phyloP scores from a whole-genome alignment of 1,284 basidiomycete genomes.

The Papiliotrema flavescens region DNA sequence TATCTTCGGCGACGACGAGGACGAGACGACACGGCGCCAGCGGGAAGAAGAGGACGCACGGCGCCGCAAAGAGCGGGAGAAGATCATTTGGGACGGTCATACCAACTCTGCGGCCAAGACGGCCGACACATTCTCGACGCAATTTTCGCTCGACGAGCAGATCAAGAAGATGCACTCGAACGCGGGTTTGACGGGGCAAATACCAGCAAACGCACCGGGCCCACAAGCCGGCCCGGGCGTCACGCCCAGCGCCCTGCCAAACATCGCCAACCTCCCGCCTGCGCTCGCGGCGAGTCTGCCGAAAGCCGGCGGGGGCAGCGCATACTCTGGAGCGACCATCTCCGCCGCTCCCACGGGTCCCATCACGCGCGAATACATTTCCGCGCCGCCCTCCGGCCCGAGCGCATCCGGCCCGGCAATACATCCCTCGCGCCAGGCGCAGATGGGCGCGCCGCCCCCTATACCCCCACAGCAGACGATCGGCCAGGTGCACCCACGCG shows the following conservation, averaged over 20 bases:
- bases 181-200: conserved; percentile 41
- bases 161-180: conserved; percentile 88
- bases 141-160: conserved; percentile 89
- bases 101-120: conserved; percentile 84
- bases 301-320: conserved; percentile 39
- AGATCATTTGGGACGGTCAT: conserved; percentile 93
- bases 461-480: conserved; percentile 14
- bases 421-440: conserved; percentile 25
- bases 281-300: conserved; percentile 32
- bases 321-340: conserved; percentile 43
- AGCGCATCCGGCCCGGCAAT: conserved; percentile 60
- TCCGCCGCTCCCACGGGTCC: conserved; percentile 46
- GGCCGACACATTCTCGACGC: conserved; percentile 81
- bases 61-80: conserved; percentile 76
- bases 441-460: conserved; percentile 34
- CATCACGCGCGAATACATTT: conserved; percentile 25
- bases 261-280: conserved; percentile 20
- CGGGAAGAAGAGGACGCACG: conserved; percentile 80
- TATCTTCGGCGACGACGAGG: conserved; percentile 79
- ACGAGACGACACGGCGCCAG: conserved; percentile 77
- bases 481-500: conserved; percentile 44
- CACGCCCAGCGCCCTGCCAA: conserved; percentile 19
- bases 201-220: conserved; percentile 9
- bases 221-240: conserved; percentile 34
- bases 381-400: conserved; percentile 39